Evolutionary conservation across 345 rosid species (phyloP).

Genomic region (Euphorbia peplus): DNA sequence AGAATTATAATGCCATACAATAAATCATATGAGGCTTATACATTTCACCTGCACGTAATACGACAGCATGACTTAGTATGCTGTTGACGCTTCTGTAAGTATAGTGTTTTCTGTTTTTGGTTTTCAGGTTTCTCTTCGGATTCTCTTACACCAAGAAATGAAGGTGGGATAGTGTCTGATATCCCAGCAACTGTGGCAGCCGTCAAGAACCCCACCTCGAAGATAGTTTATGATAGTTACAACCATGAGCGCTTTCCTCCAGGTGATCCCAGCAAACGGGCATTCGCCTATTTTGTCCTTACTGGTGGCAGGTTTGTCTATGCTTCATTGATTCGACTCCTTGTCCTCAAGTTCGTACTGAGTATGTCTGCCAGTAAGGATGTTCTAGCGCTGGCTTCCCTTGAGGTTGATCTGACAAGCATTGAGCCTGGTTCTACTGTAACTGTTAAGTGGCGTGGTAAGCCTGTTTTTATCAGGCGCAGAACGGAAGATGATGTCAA

Average conservation of each 20-base stretch:
- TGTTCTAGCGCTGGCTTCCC: constrained; percentile 88
- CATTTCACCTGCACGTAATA: neutral
- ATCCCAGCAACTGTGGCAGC: constrained; percentile 67
- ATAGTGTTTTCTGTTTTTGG: constrained; percentile 7
- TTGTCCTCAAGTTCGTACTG: constrained; percentile 72
- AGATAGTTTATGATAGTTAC: constrained; percentile 71
- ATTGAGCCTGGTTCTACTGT: constrained; percentile 85
- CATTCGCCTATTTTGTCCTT: constrained; percentile 86
- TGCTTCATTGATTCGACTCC: constrained; percentile 80
- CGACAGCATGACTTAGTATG: neutral
- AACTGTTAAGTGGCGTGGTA: constrained; percentile 97
- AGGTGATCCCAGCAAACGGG: constrained; percentile 92
- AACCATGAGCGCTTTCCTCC: constrained; percentile 91
- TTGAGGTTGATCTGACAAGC: constrained; percentile 87
- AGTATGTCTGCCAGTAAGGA: constrained; percentile 98
- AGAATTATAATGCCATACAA: neutral
- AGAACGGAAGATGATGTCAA: constrained; percentile 89
- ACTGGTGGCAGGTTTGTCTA: constrained; percentile 91
- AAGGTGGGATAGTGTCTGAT: constrained; percentile 37
- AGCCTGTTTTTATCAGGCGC: constrained; percentile 91
- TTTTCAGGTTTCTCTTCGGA: constrained; percentile 55
- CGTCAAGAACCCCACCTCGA: constrained; percentile 69
- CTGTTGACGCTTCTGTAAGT: neutral
- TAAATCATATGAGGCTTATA: neutral
- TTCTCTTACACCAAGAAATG: constrained; percentile 38